Evolutionary conservation across 176 grass and related monocot species (phyloP).

Genomic region (Echinochloa phyllopogon): DNA sequence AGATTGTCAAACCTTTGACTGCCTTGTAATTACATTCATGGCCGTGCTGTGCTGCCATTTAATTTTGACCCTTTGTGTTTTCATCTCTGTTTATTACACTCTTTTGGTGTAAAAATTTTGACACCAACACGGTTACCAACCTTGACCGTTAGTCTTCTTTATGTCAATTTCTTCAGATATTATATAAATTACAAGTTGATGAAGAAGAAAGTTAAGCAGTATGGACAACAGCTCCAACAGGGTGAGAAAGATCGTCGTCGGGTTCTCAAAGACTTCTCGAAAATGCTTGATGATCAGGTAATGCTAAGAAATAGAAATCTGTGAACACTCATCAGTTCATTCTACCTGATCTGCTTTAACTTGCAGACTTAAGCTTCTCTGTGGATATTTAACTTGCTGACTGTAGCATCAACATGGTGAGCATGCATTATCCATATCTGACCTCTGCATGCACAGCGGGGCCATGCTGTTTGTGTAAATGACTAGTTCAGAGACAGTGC

Average conservation of each 20-base stretch:
- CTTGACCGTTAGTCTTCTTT: slow-evolving; percentile 14
- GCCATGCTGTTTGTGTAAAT: neutral
- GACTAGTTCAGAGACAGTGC: neutral
- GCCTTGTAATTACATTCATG: slow-evolving; percentile 1
- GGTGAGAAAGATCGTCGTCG: slow-evolving; percentile 76
- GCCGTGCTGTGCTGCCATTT: neutral
- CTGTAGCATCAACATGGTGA: slow-evolving; percentile 35
- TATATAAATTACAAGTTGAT: slow-evolving; percentile 99
- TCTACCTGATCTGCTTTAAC: slow-evolving; percentile 30
- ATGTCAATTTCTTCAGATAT: slow-evolving; percentile 63
- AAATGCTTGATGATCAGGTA: slow-evolving; percentile 99
- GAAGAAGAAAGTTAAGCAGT: slow-evolving; percentile 98
- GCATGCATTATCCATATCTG: slow-evolving; percentile 35
- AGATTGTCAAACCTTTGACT: slow-evolving; percentile 1
- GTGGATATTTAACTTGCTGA: slow-evolving; percentile 40
- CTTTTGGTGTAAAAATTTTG: neutral
- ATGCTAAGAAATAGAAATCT: slow-evolving; percentile 19
- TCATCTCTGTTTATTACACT: neutral
- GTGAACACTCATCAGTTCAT: neutral
- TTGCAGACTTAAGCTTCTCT: slow-evolving; percentile 36
- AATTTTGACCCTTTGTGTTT: neutral
- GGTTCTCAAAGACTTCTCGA: slow-evolving; percentile 94
- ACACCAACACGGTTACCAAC: neutral
- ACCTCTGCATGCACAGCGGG: neutral
- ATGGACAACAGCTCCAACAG: slow-evolving; percentile 74